Base-by-base conservation (phyloP, 331 rosid species). In the Pyrus hybrid region DNA sequence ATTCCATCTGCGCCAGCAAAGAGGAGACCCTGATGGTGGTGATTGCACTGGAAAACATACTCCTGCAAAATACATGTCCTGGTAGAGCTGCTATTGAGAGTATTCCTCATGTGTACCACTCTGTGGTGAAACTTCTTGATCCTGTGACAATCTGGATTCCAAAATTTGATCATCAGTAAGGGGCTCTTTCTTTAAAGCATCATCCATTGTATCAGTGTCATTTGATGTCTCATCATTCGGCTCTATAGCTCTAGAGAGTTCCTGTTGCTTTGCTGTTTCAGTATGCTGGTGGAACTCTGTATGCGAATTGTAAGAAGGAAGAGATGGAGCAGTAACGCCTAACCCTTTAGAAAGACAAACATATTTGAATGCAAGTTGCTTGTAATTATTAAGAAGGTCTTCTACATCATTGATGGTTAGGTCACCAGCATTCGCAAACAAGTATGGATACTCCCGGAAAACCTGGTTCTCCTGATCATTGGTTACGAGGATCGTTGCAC, bases 331-430 rank as follows among this genome's bases (percentile, higher is more conserved):
- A 47, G 87, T 16, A 49, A 66, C 63, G 13, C 96, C 93, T 79
- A 95, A 80, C 51, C 97, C 99, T 69, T 82, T 92, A 71, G 94
- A 83, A 85, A 95, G 99, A 73, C 88, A 87, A 13, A 83, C 88
- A 54, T 92, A 92, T 82, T 91, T 91, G 87, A 87, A 84, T 81
- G 83, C 98, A 68, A 95, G 93, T 72, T 85, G 93, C 80, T 91
- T 91, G 89, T 95, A 95, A 81, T 82, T 89, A 74, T 81, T 88
- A 70, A 95, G 96, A 35, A 95, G 89, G 73, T 87, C 96, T 76
- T 90, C 97, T 45, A 95, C 98, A 43, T 95, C 91, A 37, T 75
- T 73, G 75, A 95, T 70, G 30, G 96, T 95, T 62, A 95, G 88
- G 67, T 89, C 97, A 47, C 94, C 96, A 11, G 65, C 86, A 67